Percentiles rank a stretch among this genome's conserved stretches.
phyloP scores from a whole-genome alignment of 164 flowering plant species.

The Liriodendron chinense region DNA sequence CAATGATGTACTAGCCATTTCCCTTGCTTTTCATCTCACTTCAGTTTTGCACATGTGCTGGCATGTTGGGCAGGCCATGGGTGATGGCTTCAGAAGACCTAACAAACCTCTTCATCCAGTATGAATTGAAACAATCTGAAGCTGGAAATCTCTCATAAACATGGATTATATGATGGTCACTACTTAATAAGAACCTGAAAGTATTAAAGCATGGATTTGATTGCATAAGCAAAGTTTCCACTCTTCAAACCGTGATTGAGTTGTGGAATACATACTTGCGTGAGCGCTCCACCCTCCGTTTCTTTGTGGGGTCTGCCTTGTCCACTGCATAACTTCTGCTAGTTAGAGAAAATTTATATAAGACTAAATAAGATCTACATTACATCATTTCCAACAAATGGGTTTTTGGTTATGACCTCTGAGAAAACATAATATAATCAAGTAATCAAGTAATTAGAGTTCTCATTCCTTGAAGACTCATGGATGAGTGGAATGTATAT shows the following conservation, averaged over 20 bases:
- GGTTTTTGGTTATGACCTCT: too few species aligned
- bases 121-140: not conserved
- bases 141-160: not conserved
- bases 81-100: not conserved
- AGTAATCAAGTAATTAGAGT: too few species aligned
- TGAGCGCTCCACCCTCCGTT: constrained; percentile 80
- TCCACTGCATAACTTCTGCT: constrained; percentile 42
- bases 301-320: constrained; percentile 69
- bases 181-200: not conserved
- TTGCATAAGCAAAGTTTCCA: not conserved
- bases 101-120: not conserved
- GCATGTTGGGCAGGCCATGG: too few species aligned
- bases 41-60: too few species aligned
- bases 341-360: constrained; percentile 16
- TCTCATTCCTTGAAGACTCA: too few species aligned
- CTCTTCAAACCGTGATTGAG: not conserved
- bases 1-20: too few species aligned
- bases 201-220: not conserved
- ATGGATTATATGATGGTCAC: not conserved
- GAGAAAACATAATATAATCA: too few species aligned
- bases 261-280: constrained; percentile 52
- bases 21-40: too few species aligned
- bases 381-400: not conserved
- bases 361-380: constrained; percentile 1
- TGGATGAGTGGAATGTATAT: too few species aligned